Base-by-base conservation (phyloP, 2,329 filamentous ascomycete species). In the Cladorrhinum sp. region DNA sequence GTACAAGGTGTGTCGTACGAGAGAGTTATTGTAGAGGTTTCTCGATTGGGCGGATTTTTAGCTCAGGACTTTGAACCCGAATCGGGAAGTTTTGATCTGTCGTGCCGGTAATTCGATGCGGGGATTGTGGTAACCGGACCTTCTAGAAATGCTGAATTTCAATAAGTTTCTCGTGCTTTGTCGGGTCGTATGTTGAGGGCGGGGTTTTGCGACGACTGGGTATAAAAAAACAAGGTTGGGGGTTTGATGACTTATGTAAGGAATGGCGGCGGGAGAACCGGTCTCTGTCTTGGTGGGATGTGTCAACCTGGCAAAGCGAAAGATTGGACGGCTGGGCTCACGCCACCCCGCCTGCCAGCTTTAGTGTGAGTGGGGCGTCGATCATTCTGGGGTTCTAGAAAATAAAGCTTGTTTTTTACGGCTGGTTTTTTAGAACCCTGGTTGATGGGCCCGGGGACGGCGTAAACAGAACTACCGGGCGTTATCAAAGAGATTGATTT, bases 361-460 rank as follows among this genome's bases (percentile, higher is more conserved):
- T 32, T 18, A 22, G 22, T 41, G 22, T n/a, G 45, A 32, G 61
- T 58, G 61, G 58, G 58, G 58, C 50, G 55, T 48, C 25, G 55
- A 58, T 58, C 25, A 53, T 41, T 51, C 62, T 49, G 22, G 50
- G 23, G 24, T 58, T 59, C 54, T 55, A 52, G 49, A 58, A 54
- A 24, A n/a, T 45, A 45, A 56, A 57, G 54, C 50, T 59, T 61
- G 58, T 56, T 55, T 58, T 45, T 41, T 56, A 52, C 50, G 51
- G 36, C 56, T 59, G 59, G 23, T 25, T 12, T 24, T 27, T 45
- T 20, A 41, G 27, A 45, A 36, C 18, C n/a, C 27, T 20, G n/a
- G 25, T 36, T 29, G 23, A 18, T 29, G 38, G 45, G 25, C 5
- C 22, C 41, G 20, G 41, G 41, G 18, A 18, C 41, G 18, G 41